These are phyloP conservation scores for Jasminum sambac DNA, from an alignment of 257 asterid genomes.

Conservation along the genomic window DNA sequence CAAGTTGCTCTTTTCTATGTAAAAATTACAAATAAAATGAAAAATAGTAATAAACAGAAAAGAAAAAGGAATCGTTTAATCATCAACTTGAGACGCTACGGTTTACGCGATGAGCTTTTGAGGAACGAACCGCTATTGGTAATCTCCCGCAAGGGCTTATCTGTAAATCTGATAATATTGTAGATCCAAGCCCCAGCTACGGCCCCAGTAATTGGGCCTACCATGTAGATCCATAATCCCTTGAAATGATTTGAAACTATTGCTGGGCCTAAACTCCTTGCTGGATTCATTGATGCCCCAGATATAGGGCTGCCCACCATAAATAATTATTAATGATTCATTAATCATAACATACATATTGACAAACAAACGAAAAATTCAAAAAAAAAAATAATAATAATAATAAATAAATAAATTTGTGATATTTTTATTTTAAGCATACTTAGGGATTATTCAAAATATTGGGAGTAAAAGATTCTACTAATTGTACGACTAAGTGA, in stretches of 20 bases:
- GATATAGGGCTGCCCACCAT: constrained; percentile 60
- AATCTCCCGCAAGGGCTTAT: constrained; percentile 73
- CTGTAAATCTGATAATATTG: constrained; percentile 67
- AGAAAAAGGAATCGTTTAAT: neutral
- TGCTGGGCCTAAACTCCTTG: constrained; percentile 91
- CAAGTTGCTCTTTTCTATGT: too few species aligned
- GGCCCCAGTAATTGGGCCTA: constrained; percentile 80
- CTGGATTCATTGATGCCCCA: constrained; percentile 98
- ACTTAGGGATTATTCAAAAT: too few species aligned
- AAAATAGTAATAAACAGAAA: neutral
- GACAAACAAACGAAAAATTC: too few species aligned
- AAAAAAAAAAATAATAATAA: too few species aligned
- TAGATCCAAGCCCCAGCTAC: constrained; percentile 84
- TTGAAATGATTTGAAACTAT: constrained; percentile 52
- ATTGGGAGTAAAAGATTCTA: too few species aligned
- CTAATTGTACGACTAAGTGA: too few species aligned
- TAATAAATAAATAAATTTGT: too few species aligned
- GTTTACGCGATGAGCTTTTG: constrained; percentile 30
- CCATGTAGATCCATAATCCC: constrained; percentile 69
- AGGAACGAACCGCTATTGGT: constrained; percentile 71
- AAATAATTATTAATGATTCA: neutral
- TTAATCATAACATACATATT: too few species aligned
- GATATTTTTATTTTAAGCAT: too few species aligned
- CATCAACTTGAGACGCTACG: constrained; percentile 20
- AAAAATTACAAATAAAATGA: too few species aligned